Base-by-base conservation (phyloP, 2,329 filamentous ascomycete species). In the Didymella glomerata region DNA sequence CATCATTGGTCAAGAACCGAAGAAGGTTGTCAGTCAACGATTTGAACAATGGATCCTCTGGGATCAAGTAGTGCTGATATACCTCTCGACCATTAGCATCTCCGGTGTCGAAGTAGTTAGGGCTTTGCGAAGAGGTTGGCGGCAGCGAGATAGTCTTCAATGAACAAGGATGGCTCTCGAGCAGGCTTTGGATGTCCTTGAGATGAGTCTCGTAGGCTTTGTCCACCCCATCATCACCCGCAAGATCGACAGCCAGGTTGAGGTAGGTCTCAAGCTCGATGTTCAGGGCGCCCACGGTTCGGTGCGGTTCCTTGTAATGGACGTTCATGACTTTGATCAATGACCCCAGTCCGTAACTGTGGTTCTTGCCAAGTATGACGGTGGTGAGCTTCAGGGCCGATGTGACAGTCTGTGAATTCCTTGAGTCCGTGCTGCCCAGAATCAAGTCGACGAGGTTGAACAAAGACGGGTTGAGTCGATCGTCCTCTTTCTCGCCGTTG, bases 391-490 rank as follows among this genome's bases (percentile, higher is more conserved):
- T 93, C 45, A 99, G 82, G 0, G 94, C 96, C 11, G 96, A 92
- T 63, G 92, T 88, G 16, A 97, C 90, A 0, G 95, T 98, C 73
- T 97, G 93, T 51, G 90, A 86, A 69, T 95, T 97, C 44, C 85
- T 84, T 0, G 95, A 98, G 57, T 88, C 85, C 25, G 97, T 82
- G 70, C 93, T 96, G 34, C 93, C 91, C 2, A 96, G 83, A 28
- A 97, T 89, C 13, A 99, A 84, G 78, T 99, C 95, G 24, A 96
- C 91, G 10, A 99, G 81, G 72, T 96, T 98, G 81, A 97, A 99
- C 0, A 99, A 83, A 14, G 92, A 85, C 0, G 95, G 95, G 1
- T 93, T 95, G 10, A 90, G 85, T 14, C 86, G 82, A 54, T 95
- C 91, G 3, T 90, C 86, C 63, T 90, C 89, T 53, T 90, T 84